phyloP scores from a whole-genome alignment of 78 protist genomes.

The Anaeramoeba flamelloides region DNA sequence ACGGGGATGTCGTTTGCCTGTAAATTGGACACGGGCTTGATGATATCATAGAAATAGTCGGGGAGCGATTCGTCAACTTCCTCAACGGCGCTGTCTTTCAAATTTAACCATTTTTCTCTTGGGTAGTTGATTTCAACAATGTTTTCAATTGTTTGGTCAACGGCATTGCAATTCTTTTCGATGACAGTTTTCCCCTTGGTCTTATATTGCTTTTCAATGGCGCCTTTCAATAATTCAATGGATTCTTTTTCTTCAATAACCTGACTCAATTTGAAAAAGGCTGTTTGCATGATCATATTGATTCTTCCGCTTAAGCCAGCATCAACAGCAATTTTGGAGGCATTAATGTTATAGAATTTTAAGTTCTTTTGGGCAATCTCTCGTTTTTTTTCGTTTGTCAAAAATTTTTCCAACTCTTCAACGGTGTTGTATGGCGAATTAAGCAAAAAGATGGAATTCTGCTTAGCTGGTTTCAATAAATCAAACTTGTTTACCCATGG shows the following conservation, averaged over 20 bases:
- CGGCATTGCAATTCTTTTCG: constrained; percentile 20
- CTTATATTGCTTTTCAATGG: constrained; percentile 24
- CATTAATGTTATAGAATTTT: constrained; percentile 38
- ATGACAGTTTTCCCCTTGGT: constrained; percentile 41
- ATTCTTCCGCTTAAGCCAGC: constrained; percentile 28
- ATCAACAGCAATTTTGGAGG: constrained; percentile 21
- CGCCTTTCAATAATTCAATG: constrained; percentile 23
- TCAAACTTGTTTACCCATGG: constrained; percentile 25
- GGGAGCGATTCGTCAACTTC: too few species aligned
- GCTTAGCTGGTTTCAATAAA: constrained; percentile 5
- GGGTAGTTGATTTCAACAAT: constrained; percentile 9
- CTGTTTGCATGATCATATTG: constrained; percentile 49
- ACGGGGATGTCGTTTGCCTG: too few species aligned
- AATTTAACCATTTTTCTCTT: constrained; percentile 8
- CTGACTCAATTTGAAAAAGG: constrained; percentile 35
- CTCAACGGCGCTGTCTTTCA: too few species aligned
- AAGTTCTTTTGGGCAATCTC: constrained; percentile 20
- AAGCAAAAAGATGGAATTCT: constrained; percentile 29
- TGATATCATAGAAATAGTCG: too few species aligned
- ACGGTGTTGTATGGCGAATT: constrained; percentile 15
- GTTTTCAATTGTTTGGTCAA: constrained; percentile 23
- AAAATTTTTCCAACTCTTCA: constrained; percentile 14
- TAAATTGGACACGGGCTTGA: too few species aligned
- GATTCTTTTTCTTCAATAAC: constrained; percentile 41
- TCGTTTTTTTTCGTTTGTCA: constrained; percentile 17